Evolutionary conservation across 2,329 filamentous ascomycete genomes (phyloP), one percentile per base, ranked within the genome.

Genomic region (Aspergillus hortae): DNA sequence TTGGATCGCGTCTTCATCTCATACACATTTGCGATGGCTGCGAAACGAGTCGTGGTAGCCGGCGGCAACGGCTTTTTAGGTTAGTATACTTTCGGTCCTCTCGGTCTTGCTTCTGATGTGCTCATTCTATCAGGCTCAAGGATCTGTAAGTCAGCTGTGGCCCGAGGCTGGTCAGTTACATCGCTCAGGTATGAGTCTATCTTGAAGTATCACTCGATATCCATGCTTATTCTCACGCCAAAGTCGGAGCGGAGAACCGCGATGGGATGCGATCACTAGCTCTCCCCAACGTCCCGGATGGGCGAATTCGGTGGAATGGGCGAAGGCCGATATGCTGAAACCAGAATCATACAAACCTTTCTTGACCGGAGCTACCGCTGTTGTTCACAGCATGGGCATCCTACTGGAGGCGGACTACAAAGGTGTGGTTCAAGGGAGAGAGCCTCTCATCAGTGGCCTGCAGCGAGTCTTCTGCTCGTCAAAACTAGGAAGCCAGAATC

Each of bases 391-490:
- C 65, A 92, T 97, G 87, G 94, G 94, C 9, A 96, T 99, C 63
- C 80, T 99, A 15, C 83, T 99, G 9, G 94, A 99, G 77, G 91
- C 92, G 46, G 94, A 99, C 77, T 99, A 99, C 83, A 99, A 99
- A 74, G 89, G 88, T 61, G 87, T 96, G 14, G 69, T 99, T 23
- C 87, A 85, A 17, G 94, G 94, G 46, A 85, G 83, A 54, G 92
- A 96, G 64, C 90, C 89, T 0, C 85, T 90, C n/a, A 73, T 95
- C 48, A 74, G 84, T 6, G 92, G 90, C 1, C 76, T 99, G 12
- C 82, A 83, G 56, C 86, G 87, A 62, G 90, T 90, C 23, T 95
- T 97, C 69, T 84, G 85, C 47, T 69, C 83, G 1, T 79, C 81
- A 2, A 87, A 86, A 60, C 62, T 71, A 21, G 77, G 74, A 65